Base-by-base conservation (phyloP, 2,329 filamentous ascomycete species). In the Elsinoe perseae region DNA sequence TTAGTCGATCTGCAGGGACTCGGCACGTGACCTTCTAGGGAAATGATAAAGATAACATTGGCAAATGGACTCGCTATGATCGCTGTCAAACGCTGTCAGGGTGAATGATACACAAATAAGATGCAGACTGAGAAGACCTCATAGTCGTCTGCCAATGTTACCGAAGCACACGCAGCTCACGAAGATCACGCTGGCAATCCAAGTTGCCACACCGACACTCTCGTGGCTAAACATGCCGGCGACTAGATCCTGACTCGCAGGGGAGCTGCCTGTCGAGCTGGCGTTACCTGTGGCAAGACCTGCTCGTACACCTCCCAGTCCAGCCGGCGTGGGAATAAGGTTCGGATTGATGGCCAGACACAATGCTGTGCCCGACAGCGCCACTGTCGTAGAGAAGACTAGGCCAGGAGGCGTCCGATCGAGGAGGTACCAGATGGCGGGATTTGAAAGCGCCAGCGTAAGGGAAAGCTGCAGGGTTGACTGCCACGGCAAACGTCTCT, bases 121-220 rank as follows among this genome's bases (percentile, higher is more conserved):
- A 40, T 40, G 32, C 23, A 25, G 9, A 9, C n/a, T 7, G 10
- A 9, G 23, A 10, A 2, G 21, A 43, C 16, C 16, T 43, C 50
- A 61, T 61, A 97, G 72, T 60, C 88, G 79, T 60, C 93, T 79
- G 10, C 93, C 93, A 66, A 98, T 89, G 67, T 95, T 97, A 9
- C 93, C 93, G 76, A 98, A 96, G 72, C 91, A 96, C 8, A 97
- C 82, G 63, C 89, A 90, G 66, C 89, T 95, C 72, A 93, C 96
- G 69, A 96, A 98, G 52, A 98, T 73, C 23, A 97, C 90, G 66
- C 89, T 95, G 21, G 92, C 78, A 66, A 95, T 86, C 92, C 93
- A 98, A 3, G 90, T 88, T 10, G 84, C 85, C 16, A 86, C 80
- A 57, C 86, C 87, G 1, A 90, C 69, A 5, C 76, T 82, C 63